Conservation (phyloP, 768 basidiomycete species). For the Rhizopogon roseolus region DNA sequence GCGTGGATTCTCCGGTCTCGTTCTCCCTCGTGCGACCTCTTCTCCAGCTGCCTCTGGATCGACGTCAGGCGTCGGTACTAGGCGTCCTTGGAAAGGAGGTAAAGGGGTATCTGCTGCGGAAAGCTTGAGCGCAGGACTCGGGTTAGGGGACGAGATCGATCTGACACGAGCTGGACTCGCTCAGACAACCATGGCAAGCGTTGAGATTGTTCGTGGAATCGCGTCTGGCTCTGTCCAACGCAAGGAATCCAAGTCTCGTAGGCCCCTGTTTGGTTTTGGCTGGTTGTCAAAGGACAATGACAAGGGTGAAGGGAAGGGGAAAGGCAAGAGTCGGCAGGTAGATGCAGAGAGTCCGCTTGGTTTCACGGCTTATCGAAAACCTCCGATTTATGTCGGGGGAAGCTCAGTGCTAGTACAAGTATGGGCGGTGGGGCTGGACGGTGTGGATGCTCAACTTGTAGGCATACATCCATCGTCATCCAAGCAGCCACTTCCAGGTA, state of each 20-base stretch:
- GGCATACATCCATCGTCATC: slow-evolving; percentile 31
- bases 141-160: slow-evolving; percentile 53
- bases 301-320: slow-evolving; percentile 6
- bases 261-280: slow-evolving; percentile 18
- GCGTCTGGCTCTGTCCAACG: slow-evolving; percentile 19
- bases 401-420: slow-evolving; percentile 79
- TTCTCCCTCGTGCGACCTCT: slow-evolving; percentile 39
- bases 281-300: slow-evolving; percentile 26
- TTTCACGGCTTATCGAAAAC: slow-evolving; percentile 67
- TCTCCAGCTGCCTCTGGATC: slow-evolving; percentile 16
- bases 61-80: background rate
- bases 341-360: slow-evolving; percentile 38
- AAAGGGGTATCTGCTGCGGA: slow-evolving; percentile 18
- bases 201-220: slow-evolving; percentile 67
- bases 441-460: slow-evolving; percentile 64
- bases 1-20: slow-evolving; percentile 50
- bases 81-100: slow-evolving; percentile 20
- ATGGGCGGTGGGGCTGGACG: slow-evolving; percentile 83
- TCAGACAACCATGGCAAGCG: slow-evolving; percentile 84
- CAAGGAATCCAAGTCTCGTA: slow-evolving; percentile 15
- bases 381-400: slow-evolving; percentile 69
- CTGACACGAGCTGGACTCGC: slow-evolving; percentile 73
- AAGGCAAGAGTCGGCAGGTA: slow-evolving; percentile 5
- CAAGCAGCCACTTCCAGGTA: slow-evolving; percentile 7
- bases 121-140: slow-evolving; percentile 21